Base-by-base conservation (phyloP, 208 protist genomes). In the Trypanosoma avium region DNA sequence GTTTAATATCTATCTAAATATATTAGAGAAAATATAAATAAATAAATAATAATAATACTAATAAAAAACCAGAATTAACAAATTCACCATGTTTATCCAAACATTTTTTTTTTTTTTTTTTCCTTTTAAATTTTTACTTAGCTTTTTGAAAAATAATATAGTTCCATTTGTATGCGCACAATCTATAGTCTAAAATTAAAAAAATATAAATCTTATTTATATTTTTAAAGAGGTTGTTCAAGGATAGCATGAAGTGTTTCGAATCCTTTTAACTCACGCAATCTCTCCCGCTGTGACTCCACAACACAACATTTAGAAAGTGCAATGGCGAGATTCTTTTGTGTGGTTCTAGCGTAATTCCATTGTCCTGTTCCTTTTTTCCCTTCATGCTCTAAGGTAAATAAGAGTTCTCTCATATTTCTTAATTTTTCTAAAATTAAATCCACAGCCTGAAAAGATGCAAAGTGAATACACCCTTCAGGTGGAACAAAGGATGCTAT, bases 281-380 rank as follows among this genome's bases (percentile, higher is more conserved):
- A 57, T 27, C 67, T 61, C 24, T 78, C 67, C 21, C 61, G 47
- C 30, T 79, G 59, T n/a, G 70, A 65, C 48, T 75, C 68, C 48
- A 57, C 54, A 3, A 54, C 33, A 33, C 67, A 77, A 24, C 71
- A 66, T 2, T 47, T 69, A 13, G 72, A 75, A 12, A 83, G 43
- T n/a, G 72, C 59, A 29, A 83, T 79, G 10, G 56, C 58, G 29
- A 83, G 26, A 38, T 83, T 83, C 58, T 79, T 79, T 40, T 75
- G 66, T 27, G 67, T 45, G 22, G 66, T 27, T 8, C 35, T 32
- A 6, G 46, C 47, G 21, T 79, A 59, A 9, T 17, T 45, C 36
- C 73, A 79, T 47, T 65, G 56, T 52, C 52, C 21, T 7, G 54
- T 58, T 19, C 55, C 60, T 17, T 38, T 52, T 33, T 72, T 49